Evolutionary conservation across 2,329 filamentous ascomycete species (phyloP).

Genomic region (Aaosphaeria arxii): DNA sequence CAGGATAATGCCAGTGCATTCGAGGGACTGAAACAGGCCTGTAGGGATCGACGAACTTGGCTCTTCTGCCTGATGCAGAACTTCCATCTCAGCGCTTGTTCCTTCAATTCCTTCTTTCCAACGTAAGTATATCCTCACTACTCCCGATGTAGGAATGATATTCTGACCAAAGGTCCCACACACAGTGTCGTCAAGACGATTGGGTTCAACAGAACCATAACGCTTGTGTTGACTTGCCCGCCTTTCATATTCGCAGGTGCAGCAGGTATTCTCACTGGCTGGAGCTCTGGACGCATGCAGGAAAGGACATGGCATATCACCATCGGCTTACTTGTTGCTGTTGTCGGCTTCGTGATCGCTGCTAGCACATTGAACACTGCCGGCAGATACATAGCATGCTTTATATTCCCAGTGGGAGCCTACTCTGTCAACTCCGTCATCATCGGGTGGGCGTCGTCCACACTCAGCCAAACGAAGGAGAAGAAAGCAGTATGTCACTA

Average conservation of each 20-base stretch:
- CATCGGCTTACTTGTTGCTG: slow-evolving; percentile 37
- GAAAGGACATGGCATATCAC: slow-evolving; percentile 53
- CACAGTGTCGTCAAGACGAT: slow-evolving; percentile 32
- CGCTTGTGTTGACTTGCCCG: slow-evolving; percentile 42
- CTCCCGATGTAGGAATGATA: background rate
- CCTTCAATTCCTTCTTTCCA: slow-evolving; percentile 30
- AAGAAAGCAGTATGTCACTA: background rate
- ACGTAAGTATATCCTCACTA: background rate
- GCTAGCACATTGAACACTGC: slow-evolving; percentile 25
- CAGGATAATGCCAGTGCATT: slow-evolving; percentile 18
- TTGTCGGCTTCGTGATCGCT: slow-evolving; percentile 42
- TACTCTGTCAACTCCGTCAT: slow-evolving; percentile 31
- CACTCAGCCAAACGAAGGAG: slow-evolving; percentile 10
- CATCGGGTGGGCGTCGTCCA: slow-evolving; percentile 27
- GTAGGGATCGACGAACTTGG: slow-evolving; percentile 25
- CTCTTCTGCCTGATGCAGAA: slow-evolving; percentile 26
- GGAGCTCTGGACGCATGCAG: slow-evolving; percentile 49
- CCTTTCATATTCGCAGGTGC: slow-evolving; percentile 49
- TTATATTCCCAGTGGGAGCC: slow-evolving; percentile 28
- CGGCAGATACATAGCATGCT: slow-evolving; percentile 25
- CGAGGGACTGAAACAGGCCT: slow-evolving; percentile 26
- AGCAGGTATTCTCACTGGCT: slow-evolving; percentile 47
- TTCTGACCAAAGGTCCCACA: background rate
- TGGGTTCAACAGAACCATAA: slow-evolving; percentile 34
- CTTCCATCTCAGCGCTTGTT: slow-evolving; percentile 8